Evolutionary conservation across 345 rosid species (phyloP), one percentile per base, ranked within the genome.

Genomic region (Atalantia buxifolia): DNA sequence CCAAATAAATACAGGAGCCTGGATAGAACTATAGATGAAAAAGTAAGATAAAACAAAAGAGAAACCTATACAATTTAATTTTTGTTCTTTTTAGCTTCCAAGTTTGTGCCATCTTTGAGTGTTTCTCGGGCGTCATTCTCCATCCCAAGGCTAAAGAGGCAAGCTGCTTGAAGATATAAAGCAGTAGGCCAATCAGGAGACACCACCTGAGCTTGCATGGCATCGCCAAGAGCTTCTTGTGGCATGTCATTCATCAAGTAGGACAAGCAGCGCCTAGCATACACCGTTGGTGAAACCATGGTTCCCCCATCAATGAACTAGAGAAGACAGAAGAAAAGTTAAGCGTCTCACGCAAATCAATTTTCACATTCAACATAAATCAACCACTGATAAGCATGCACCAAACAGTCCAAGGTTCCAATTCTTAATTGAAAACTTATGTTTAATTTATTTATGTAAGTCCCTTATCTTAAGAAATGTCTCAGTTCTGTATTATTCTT

Each of bases 301-400:
- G 93, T 92, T 79, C 94, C 96, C 35, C 97, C 98, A 27, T 85
- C 93, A 75, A 95, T 92, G 85, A 93, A 95, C 99, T 91, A 71
- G 79, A 67, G 1, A 73, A 55, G 60, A 76, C 18, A 67, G 70
- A 42, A 31, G 45, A 53, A n/a, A 30, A 40, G 53, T 28, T 71
- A 30, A 38, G 61, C 56, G 27, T 25, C 61, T 64, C 19, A 22
- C n/a, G 77, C 55, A 48, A 57, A 61, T 38, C 69, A 48, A 24
- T 45, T 9, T 18, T 45, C 18, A 24, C n/a, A 24, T 31, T 16
- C 65, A 59, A 59, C 56, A 18, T 36, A 36, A 31, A 60, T 59
- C 66, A 35, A 72, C 63, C n/a, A 27, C 35, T 33, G 35, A 73
- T 60, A 24, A 24, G 16, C 53, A 35, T 36, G 16, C 22, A 53